Conservation (phyloP, 2,329 filamentous ascomycete species). For the Stachybotrys echinatus region DNA sequence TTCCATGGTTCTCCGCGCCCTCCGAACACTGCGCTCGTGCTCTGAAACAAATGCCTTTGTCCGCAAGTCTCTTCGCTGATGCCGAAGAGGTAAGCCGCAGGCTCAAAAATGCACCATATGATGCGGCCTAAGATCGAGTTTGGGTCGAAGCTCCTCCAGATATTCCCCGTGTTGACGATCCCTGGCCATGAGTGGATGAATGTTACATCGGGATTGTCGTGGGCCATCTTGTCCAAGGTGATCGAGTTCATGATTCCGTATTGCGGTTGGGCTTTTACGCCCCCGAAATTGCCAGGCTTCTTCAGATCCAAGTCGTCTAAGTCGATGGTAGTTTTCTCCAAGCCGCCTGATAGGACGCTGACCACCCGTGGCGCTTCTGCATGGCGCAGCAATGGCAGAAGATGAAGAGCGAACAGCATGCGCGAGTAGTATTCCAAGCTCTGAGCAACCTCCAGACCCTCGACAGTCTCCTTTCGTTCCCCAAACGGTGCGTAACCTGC, state of each 20-base stretch:
- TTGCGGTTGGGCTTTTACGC: constrained; percentile 18
- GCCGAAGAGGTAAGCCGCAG: constrained; percentile 20
- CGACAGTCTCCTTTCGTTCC: constrained; percentile 27
- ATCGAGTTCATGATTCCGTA: constrained; percentile 17
- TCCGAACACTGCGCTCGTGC: constrained; percentile 29
- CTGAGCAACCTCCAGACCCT: constrained; percentile 36
- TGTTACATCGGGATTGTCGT: constrained; percentile 11
- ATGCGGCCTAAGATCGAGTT: constrained; percentile 20
- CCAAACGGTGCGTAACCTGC: constrained; percentile 38
- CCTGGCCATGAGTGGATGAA: constrained; percentile 23
- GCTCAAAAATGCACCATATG: constrained; percentile 24
- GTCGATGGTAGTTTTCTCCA: constrained; percentile 9
- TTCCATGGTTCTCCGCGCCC: constrained; percentile 25
- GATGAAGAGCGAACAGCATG: constrained; percentile 31
- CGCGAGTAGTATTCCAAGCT: constrained; percentile 37
- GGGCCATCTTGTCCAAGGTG: constrained; percentile 16
- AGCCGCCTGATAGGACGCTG: constrained; percentile 17
- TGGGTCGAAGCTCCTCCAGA: too few relatives aligned
- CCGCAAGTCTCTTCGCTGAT: constrained; percentile 23
- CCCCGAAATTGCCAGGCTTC: constrained; percentile 19
- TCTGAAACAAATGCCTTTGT: constrained; percentile 26
- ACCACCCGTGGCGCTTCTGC: constrained; percentile 19
- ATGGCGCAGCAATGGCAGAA: constrained; percentile 31
- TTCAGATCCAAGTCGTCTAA: constrained; percentile 19
- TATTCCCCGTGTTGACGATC: constrained; percentile 19